Base-by-base conservation (phyloP, 306 rosid species). In the Alnus rubra region DNA sequence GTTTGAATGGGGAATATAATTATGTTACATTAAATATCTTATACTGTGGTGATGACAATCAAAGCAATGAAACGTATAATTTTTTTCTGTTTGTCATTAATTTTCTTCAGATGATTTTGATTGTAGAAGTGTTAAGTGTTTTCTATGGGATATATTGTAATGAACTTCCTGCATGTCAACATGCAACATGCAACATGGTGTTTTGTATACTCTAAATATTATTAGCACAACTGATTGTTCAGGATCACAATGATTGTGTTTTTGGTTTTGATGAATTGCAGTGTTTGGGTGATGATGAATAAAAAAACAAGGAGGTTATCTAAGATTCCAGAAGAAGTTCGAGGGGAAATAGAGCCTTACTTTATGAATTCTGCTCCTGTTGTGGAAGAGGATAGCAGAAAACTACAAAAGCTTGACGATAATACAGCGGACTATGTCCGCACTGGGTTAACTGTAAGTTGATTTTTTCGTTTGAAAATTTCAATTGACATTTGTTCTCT, bases 251-350 rank as follows among this genome's bases (percentile, higher is more conserved):
- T 60, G 77, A 55, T 37, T 49, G 64, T 44, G 78, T 79, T 56
- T 77, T 86, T 73, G 59, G 69, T 85, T 81, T 63, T 80, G 72
- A 42, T 87, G 83, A 51, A 75, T 73, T 80, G 73, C 90, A 96
- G 99, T 90, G 93, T 96, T 74, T 93, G 98, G 97, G 99, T 96
- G 85, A 96, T 93, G 99, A 96, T 96, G 99, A 93, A 96, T 89
- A 96, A 93, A 79, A 78, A 85, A 81, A 96, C 99, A 8, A 90
- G 99, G 87, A 93, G 85, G 87, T 82, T 96, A 55, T 93, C 99
- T 19, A 96, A 96, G 78, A 90, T 96, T 79, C 99, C 99, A 0
- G 91, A 82, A 53, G 99, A 93, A 88, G 99, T 93, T 79, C 86
- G 98, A 74, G 88, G 81, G 74, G 99, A 96, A 87, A 96, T 96